Base-by-base conservation (phyloP, 257 asterid genomes). In the Oldenlandia corymbosa region DNA sequence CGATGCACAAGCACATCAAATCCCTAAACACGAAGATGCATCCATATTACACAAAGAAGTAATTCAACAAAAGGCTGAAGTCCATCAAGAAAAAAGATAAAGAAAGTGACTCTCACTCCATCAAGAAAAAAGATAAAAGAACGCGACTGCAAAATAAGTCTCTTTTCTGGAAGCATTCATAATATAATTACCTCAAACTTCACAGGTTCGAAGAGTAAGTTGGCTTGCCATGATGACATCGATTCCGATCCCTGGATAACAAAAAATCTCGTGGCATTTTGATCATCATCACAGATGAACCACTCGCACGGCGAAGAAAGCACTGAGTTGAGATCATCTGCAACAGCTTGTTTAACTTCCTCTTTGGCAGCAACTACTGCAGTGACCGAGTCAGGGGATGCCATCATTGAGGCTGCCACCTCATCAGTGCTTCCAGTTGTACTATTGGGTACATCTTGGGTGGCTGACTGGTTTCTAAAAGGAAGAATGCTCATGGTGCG, bases 171-270 rank as follows among this genome's bases (percentile, higher is more conserved):
- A n/a, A 26, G 28, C 46, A 17, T 32, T 27, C 20, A 47, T 63
- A 61, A 24, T 1, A 56, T 20, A 62, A 69, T 66, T 84, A 93
- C 99, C 99, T 93, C 99, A 70, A 93, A 93, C 54, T 80, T 73
- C 72, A 90, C 59, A 28, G 99, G 99, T 76, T 93, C 99, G 53
- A 93, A 93, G 31, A 93, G 86, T 62, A 93, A 80, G 73, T 93
- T 93, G 27, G 99, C 99, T 73, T 90, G 86, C 99, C 99, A 93
- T 4, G 99, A 93, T 68, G 95, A 91, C 57, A 93, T 56, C 5
- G 99, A 85, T 70, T 93, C 99, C 0, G 97, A 93, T 47, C 97
- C 99, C 93, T 93, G 99, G 67, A 90, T 87, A 71, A 90, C 87
- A 37, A 90, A 90, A 79, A 80, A 84, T 83, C 97, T 76, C 0